Conservation (phyloP, 352 stramenopile species). For the Pythium scleroteichum region DNA sequence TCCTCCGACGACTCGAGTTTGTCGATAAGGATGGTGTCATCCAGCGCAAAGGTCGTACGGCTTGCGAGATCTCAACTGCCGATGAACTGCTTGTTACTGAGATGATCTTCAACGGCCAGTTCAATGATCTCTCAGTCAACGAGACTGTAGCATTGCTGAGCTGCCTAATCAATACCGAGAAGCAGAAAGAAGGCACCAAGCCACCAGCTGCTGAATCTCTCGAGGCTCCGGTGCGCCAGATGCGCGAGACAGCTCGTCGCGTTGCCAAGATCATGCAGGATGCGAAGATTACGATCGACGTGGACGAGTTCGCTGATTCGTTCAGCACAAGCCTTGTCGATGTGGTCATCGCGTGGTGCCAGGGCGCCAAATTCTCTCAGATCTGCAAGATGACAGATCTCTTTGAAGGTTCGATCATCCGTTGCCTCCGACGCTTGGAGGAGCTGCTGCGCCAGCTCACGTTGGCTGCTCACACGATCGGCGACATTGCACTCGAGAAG, state of each 20-base stretch:
- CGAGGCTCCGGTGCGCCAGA: slow-evolving; percentile 89
- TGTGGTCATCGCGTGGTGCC: slow-evolving; percentile 96
- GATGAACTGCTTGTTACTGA: slow-evolving; percentile 99
- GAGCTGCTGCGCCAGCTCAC: slow-evolving; percentile 97
- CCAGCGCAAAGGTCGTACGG: slow-evolving; percentile 98
- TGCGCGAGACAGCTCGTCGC: slow-evolving; percentile 93
- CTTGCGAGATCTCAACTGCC: slow-evolving; percentile 98
- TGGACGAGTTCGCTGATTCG: slow-evolving; percentile 97
- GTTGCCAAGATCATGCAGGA: slow-evolving; percentile 92
- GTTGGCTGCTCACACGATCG: slow-evolving; percentile 95
- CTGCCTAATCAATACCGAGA: slow-evolving; percentile 97
- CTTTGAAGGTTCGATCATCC: slow-evolving; percentile 99
- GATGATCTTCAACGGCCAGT: slow-evolving; percentile 98
- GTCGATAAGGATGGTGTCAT: slow-evolving; percentile 96
- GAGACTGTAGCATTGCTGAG: slow-evolving; percentile 96
- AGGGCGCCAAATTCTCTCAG: slow-evolving; percentile 98
- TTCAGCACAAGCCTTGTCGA: slow-evolving; percentile 99
- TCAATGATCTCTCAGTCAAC: slow-evolving; percentile 98
- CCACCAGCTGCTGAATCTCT: slow-evolving; percentile 78
- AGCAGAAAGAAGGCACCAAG: slow-evolving; percentile 88
- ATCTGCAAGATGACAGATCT: slow-evolving; percentile 98
- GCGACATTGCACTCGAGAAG: slow-evolving; percentile 95
- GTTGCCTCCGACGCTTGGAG: slow-evolving; percentile 95
- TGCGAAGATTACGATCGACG: slow-evolving; percentile 93
- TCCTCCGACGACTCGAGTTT: slow-evolving; percentile 96